Percentiles rank a stretch among this genome's conserved stretches.
Conservation (phyloP, 164 flowering plant species). For the Aristolochia fimbriata region DNA sequence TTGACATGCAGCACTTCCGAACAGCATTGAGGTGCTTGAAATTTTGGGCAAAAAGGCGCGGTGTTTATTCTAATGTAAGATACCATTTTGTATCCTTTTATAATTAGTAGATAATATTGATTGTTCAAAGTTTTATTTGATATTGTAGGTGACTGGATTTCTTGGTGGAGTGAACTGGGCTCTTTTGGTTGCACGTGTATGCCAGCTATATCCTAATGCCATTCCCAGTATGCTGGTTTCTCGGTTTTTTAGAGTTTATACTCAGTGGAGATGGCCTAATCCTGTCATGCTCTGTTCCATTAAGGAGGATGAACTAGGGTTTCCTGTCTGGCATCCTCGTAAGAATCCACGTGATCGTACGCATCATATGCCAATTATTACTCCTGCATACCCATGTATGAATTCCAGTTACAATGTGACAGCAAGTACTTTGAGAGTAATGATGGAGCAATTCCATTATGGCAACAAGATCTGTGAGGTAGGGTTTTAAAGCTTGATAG, state of each 20-base stretch:
- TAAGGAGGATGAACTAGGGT: conserved; percentile 84
- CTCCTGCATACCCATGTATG: conserved; percentile 99
- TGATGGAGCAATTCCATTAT: conserved; percentile 81
- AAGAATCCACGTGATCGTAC: conserved; percentile 70
- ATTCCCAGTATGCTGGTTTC: conserved; percentile 89
- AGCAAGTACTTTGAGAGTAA: conserved; percentile 78
- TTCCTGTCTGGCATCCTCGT: conserved; percentile 92
- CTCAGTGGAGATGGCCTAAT: conserved; percentile 99
- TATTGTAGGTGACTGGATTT: conserved; percentile 81
- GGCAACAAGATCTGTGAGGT: conserved; percentile 89
- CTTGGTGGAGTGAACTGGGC: conserved; percentile 99
- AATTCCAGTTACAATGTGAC: conserved; percentile 98
- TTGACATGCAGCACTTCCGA: conserved; percentile 58
- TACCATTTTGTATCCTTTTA: background rate
- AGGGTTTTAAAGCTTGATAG: conserved; percentile 1
- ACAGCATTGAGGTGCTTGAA: conserved; percentile 76
- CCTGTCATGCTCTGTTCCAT: conserved; percentile 94
- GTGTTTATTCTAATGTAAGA: conserved; percentile 96
- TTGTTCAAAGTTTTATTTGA: background rate
- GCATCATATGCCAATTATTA: conserved; percentile 96
- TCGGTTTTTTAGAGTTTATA: conserved; percentile 85
- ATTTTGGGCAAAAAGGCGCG: conserved; percentile 92
- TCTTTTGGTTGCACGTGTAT: conserved; percentile 82
- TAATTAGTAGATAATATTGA: background rate
- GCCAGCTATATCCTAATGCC: conserved; percentile 97